Evolutionary conservation across 2,329 filamentous ascomycete genomes (phyloP).

Genomic region (Beauveria medogensis): DNA sequence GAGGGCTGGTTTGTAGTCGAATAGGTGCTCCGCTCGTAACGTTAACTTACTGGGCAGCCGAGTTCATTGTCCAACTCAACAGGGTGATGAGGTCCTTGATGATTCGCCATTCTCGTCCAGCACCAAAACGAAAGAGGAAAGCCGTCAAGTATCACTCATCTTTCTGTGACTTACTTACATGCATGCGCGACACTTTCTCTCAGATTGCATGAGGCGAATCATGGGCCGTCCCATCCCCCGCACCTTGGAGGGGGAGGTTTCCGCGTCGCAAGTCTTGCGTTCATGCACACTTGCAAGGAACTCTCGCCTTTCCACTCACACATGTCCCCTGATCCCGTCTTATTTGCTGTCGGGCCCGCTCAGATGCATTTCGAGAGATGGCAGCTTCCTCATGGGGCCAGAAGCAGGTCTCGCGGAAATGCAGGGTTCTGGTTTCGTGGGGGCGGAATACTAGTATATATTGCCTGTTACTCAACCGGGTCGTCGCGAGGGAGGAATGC

Average conservation of each 20-base stretch:
- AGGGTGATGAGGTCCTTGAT: too few species aligned
- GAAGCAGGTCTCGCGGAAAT: neutral
- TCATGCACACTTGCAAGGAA: neutral
- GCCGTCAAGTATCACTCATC: neutral
- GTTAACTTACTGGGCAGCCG: neutral
- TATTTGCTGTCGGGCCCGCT: neutral
- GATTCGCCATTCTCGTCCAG: neutral
- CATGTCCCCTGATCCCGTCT: neutral
- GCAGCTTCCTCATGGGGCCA: neutral
- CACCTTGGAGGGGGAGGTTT: neutral
- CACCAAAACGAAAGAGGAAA: neutral
- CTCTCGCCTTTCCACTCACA: neutral
- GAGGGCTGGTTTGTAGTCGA: neutral
- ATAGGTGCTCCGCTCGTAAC: slow-evolving; percentile 1
- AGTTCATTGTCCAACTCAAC: neutral
- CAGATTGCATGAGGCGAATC: neutral
- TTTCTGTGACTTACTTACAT: neutral
- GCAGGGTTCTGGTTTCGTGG: neutral
- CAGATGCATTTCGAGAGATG: neutral
- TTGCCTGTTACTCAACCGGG: neutral
- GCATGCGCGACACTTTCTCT: neutral
- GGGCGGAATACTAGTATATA: neutral
- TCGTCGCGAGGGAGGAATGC: neutral
- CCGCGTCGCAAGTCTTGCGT: too few species aligned
- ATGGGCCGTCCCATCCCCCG: neutral